phyloP scores from a whole-genome alignment of 495 filamentous ascomycete genomes.

The Trypethelium eluteriae region DNA sequence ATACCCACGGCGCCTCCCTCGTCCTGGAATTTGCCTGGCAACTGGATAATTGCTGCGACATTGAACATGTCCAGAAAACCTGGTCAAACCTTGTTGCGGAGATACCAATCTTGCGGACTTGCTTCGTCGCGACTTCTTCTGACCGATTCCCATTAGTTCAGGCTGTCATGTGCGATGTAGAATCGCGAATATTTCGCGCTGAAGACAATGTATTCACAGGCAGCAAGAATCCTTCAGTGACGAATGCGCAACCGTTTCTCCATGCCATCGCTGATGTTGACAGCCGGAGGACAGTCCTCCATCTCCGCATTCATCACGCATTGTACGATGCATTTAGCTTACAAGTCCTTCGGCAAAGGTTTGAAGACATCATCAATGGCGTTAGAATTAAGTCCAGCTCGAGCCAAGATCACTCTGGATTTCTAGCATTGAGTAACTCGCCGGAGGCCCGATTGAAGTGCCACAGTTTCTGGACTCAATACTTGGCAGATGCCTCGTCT shows the following conservation, averaged over 20 bases:
- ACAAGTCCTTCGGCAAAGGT: constrained; percentile 41
- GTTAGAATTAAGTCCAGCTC: not conserved
- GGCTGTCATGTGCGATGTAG: constrained; percentile 35
- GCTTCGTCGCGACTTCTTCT: constrained; percentile 45
- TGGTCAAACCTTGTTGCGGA: constrained; percentile 51
- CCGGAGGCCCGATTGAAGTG: constrained; percentile 21
- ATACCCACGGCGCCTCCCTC: constrained; percentile 52
- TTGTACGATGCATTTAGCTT: constrained; percentile 55
- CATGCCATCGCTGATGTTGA: constrained; percentile 25
- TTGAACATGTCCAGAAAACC: constrained; percentile 38
- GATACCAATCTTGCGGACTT: constrained; percentile 55
- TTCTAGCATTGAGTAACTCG: constrained; percentile 28
- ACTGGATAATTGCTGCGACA: constrained; percentile 24
- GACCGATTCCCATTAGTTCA: constrained; percentile 47
- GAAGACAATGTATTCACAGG: constrained; percentile 18
- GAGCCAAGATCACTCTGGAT: constrained; percentile 23
- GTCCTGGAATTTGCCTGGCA: constrained; percentile 56
- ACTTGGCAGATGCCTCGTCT: constrained; percentile 36
- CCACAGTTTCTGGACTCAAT: constrained; percentile 48
- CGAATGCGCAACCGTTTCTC: constrained; percentile 28
- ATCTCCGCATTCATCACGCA: constrained; percentile 53
- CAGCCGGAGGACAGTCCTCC: constrained; percentile 21
- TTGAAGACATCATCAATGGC: constrained; percentile 37
- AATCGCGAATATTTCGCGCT: not conserved
- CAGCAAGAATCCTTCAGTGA: constrained; percentile 19